Evolutionary conservation across 176 grass and related monocot genomes (phyloP), one percentile per base, ranked within the genome.

Genomic region (Eremochloa ophiuroides): DNA sequence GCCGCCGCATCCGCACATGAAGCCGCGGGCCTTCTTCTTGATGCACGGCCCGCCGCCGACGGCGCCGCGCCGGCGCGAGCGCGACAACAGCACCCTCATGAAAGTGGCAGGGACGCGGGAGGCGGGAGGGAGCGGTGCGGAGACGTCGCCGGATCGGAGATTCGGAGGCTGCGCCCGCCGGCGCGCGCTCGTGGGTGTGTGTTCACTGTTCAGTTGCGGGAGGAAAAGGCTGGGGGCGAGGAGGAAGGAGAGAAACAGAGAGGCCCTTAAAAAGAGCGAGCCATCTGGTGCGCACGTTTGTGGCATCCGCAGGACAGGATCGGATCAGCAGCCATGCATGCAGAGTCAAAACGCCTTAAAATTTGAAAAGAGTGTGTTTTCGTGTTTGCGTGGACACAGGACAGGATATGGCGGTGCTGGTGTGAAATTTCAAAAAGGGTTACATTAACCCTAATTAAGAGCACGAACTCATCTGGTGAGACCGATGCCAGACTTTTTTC

Each of bases 1-100:
- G 12, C 80, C 58, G 71, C 80, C 85, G 89, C 89, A 91, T 44
- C 89, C 84, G 56, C 89, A 91, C 78, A 90, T 90, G 83, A 90
- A 86, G 6, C 83, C 67, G 29, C 88, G 79, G 30, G 73, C 83
- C 59, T 74, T 83, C 79, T 64, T 89, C 83, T 61, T 86, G 73
- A 86, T 67, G 58, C 78, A 67, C 39, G 82, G 37, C 35, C 66
- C 83, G 29, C 56, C 63, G 27, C 35, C 56, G 42, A 8, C 34
- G 18, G 48, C 18, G 56, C 82, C 46, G 23, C 83, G 56, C 5
- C 78, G 35, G 16, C 83, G 83, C 17, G 22, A 69, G 16, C 83
- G 83, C 17, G 22, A 69, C 26, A 65, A 64, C 73, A 82, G 48
- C 65, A 25, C 44, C 73, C 81, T 82, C 76, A 77, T 89, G 5